phyloP scores from a whole-genome alignment of 2,329 filamentous ascomycete species.

The Colletotrichum incanum region DNA sequence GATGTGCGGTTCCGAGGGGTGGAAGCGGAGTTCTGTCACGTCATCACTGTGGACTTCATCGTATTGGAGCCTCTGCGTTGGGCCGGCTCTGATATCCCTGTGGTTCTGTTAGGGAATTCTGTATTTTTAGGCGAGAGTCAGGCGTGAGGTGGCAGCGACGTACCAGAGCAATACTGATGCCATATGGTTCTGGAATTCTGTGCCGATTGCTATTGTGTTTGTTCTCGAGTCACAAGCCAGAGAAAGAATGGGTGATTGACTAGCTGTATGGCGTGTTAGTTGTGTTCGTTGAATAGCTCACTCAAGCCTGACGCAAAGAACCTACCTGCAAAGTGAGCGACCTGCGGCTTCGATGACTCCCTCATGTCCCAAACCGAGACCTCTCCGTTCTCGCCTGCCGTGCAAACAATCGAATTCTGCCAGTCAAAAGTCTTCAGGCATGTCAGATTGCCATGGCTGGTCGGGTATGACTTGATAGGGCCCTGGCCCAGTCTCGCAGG shows the following conservation, averaged over 20 bases:
- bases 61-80: conserved; percentile 67
- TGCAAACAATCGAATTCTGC: conserved; percentile 71
- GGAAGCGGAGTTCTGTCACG: conserved; percentile 73
- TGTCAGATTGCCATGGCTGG: conserved; percentile 75
- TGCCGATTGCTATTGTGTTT: conserved; percentile 79
- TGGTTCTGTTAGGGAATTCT: conserved; percentile 35
- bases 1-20: conserved; percentile 72
- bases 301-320: conserved; percentile 31
- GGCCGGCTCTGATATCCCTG: conserved; percentile 72
- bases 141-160: conserved; percentile 38
- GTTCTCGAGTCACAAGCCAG: conserved; percentile 72
- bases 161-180: conserved; percentile 76
- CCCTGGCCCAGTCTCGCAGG: conserved; percentile 68
- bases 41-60: conserved; percentile 79
- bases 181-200: conserved; percentile 77
- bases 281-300: conserved; percentile 25
- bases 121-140: neutral
- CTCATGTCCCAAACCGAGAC: conserved; percentile 79
- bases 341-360: conserved; percentile 56
- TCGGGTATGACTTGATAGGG: conserved; percentile 63
- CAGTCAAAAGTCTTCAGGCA: conserved; percentile 71
- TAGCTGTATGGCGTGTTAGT: conserved; percentile 54
- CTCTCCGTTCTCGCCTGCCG: conserved; percentile 80
- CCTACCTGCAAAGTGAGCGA: conserved; percentile 64
- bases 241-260: conserved; percentile 71